phyloP scores from a whole-genome alignment of 768 basidiomycete species.

The Collybiopsis luxurians region DNA sequence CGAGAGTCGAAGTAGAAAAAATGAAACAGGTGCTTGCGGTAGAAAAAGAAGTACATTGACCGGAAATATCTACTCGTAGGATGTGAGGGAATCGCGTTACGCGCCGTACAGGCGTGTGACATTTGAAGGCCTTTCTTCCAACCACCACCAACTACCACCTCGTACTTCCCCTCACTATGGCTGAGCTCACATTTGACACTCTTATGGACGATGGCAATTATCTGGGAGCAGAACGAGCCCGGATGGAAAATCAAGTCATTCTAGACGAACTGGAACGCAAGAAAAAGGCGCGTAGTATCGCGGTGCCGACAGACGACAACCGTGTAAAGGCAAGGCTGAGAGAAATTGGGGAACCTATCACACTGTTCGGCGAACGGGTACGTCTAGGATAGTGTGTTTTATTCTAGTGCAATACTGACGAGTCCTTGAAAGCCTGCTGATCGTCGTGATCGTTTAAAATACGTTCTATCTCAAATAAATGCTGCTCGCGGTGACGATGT shows the following conservation, averaged over 20 bases:
- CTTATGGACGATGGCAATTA: constrained; percentile 79
- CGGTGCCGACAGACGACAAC: constrained; percentile 96
- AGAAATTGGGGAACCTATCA: constrained; percentile 96
- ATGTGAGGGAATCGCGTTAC: too few relatives aligned
- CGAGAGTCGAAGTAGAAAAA: too few relatives aligned
- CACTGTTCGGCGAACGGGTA: constrained; percentile 95
- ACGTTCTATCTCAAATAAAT: constrained; percentile 92
- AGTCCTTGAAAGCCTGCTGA: constrained; percentile 77
- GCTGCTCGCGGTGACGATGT: constrained; percentile 81
- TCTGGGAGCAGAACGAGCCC: constrained; percentile 69
- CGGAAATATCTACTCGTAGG: too few relatives aligned
- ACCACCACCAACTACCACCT: too few relatives aligned
- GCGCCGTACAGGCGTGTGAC: too few relatives aligned
- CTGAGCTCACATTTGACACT: constrained; percentile 74
- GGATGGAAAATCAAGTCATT: constrained; percentile 80
- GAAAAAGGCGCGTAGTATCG: constrained; percentile 90
- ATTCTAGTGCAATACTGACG: neutral
- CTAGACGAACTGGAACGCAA: constrained; percentile 97
- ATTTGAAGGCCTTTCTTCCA: too few relatives aligned
- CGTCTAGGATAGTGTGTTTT: constrained; percentile 25
- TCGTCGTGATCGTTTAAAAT: constrained; percentile 91
- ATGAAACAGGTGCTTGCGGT: too few relatives aligned
- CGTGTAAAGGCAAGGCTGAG: constrained; percentile 86
- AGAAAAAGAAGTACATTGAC: too few relatives aligned
- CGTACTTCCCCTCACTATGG: constrained; percentile 40